A percentile compares a stretch with the other conserved stretches of the same genome.
Conservation (phyloP, 805 yeast species). For the Ogataea ganodermae region DNA sequence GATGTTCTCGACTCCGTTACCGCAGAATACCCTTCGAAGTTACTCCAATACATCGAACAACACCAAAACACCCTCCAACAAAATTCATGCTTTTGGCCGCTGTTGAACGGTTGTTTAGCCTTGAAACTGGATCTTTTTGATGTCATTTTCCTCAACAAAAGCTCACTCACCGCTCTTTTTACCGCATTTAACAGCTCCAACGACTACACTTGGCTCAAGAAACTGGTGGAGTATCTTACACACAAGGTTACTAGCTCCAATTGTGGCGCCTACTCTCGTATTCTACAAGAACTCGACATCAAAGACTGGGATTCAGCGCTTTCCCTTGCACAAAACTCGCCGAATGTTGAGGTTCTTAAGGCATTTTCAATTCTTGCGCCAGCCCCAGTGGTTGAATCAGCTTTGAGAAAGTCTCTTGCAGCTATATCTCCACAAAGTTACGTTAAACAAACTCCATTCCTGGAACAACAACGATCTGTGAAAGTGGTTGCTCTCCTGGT, state of each 20-base stretch:
- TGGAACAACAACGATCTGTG: slow-evolving; percentile 50
- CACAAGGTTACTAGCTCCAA: background rate
- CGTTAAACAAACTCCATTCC: slow-evolving; percentile 37
- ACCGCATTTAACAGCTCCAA: background rate
- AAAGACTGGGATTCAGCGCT: slow-evolving; percentile 11
- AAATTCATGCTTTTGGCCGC: slow-evolving; percentile 13
- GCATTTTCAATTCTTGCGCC: slow-evolving; percentile 2
- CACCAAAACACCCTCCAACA: background rate
- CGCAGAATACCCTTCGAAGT: slow-evolving; percentile 10
- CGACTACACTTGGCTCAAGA: slow-evolving; percentile 13
- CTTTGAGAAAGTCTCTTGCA: background rate
- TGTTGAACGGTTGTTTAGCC: slow-evolving; percentile 10
- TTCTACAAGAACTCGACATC: slow-evolving; percentile 9
- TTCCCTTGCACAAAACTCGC: background rate
- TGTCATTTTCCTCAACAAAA: slow-evolving; percentile 6
- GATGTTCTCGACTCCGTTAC: slow-evolving; percentile 8
- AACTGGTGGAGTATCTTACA: slow-evolving; percentile 5
- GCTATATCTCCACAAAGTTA: slow-evolving; percentile 22
- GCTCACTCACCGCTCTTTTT: background rate
- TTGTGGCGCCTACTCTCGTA: slow-evolving; percentile 6
- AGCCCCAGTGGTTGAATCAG: background rate
- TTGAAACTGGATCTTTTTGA: slow-evolving; percentile 3
- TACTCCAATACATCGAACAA: background rate
- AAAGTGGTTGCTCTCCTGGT: slow-evolving; percentile 45
- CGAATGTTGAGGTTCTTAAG: slow-evolving; percentile 10